Evolutionary conservation across 108 stramenopile genomes (phyloP).

Genomic region (Skeletonema marinoi): DNA sequence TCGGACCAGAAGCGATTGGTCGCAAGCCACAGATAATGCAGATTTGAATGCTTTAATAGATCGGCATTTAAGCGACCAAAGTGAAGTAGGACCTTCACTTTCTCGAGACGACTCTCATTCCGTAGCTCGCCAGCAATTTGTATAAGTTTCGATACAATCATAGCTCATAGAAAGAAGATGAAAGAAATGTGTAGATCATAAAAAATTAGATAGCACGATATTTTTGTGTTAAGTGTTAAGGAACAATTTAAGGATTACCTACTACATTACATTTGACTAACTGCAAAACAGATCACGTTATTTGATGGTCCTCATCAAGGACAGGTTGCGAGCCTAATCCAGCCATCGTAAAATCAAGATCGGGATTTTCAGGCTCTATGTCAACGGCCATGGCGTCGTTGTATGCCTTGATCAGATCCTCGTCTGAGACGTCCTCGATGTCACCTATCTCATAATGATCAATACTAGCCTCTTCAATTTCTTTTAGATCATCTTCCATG

Average conservation of each 20-base stretch:
- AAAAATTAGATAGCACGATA: too few species aligned
- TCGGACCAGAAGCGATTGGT: neutral
- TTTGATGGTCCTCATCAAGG: conserved; percentile 9
- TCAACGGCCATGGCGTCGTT: conserved; percentile 45
- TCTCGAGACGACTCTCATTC: neutral
- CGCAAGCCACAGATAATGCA: neutral
- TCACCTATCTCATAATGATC: conserved; percentile 41
- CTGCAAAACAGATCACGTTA: neutral
- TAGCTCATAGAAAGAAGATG: neutral
- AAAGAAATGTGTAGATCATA: too few species aligned
- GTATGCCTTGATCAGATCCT: conserved; percentile 50
- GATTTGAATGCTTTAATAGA: conserved; percentile 1
- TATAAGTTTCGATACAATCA: neutral
- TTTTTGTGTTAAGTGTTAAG: too few species aligned
- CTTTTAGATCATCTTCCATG: conserved; percentile 49
- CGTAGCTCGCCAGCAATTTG: neutral
- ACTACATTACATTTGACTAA: too few species aligned
- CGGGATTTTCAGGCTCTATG: conserved; percentile 28
- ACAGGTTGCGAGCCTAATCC: conserved; percentile 8
- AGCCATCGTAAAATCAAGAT: conserved; percentile 23
- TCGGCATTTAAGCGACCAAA: neutral
- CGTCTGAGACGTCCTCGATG: conserved; percentile 38
- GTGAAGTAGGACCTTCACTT: neutral
- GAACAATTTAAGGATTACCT: too few species aligned
- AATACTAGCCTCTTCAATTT: conserved; percentile 36